Conservation (phyloP, 345 rosid species). For the Gossypium stocksii region DNA sequence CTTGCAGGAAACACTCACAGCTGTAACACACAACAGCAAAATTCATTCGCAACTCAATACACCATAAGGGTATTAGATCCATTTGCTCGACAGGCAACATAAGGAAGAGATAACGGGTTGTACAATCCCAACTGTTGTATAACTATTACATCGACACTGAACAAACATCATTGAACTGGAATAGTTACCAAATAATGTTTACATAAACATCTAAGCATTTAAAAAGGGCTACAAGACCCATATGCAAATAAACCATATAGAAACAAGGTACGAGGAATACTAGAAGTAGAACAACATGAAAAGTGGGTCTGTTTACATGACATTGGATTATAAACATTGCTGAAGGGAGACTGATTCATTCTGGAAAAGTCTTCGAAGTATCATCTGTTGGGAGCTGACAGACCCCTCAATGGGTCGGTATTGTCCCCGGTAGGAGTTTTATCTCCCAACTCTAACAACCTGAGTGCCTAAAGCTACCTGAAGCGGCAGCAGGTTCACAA, state of each 20-base stretch:
- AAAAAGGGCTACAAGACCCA: neutral
- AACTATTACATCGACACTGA: conserved; percentile 10
- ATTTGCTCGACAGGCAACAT: conserved; percentile 25
- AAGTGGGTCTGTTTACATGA: neutral
- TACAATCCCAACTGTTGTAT: conserved; percentile 11
- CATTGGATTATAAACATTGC: neutral
- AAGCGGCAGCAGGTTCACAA: no score
- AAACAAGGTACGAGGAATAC: neutral
- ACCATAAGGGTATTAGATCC: conserved; percentile 33
- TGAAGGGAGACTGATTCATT: no score
- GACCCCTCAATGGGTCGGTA: no score
- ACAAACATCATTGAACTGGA: neutral
- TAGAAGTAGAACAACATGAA: neutral
- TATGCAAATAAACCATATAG: neutral
- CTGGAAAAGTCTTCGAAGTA: no score
- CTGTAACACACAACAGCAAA: conserved; percentile 52
- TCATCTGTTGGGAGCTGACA: no score
- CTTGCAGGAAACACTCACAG: conserved; percentile 61
- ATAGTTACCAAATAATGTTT: neutral
- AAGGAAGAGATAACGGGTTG: conserved; percentile 9
- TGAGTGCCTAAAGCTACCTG: no score
- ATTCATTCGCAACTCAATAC: conserved; percentile 35
- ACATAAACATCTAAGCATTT: neutral
- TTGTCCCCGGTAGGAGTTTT: no score
- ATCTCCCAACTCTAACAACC: no score